Conservation (phyloP, 495 filamentous ascomycete species). For the Aspergillus bridgeri region DNA sequence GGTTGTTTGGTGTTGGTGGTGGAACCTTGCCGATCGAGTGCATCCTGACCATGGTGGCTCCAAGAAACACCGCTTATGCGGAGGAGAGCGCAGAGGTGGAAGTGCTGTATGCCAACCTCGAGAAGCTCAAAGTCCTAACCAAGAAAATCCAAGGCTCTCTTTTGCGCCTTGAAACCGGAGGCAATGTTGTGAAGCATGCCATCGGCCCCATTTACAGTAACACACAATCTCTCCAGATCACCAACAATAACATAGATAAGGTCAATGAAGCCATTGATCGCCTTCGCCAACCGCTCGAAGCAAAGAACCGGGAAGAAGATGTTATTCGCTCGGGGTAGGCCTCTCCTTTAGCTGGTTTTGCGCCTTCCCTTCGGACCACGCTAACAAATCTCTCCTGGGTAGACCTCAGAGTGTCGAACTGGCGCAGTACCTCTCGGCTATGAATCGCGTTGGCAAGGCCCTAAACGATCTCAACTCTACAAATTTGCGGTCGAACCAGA, state of each 20-base stretch:
- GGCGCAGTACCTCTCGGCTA: slow-evolving; percentile 78
- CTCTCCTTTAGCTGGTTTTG: neutral
- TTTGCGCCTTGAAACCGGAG: slow-evolving; percentile 77
- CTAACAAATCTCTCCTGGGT: neutral
- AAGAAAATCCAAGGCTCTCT: slow-evolving; percentile 92
- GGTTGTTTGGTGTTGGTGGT: slow-evolving; percentile 11
- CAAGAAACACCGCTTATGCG: slow-evolving; percentile 54
- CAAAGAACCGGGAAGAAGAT: slow-evolving; percentile 81
- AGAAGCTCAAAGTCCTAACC: slow-evolving; percentile 68
- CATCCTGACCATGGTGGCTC: slow-evolving; percentile 42
- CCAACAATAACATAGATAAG: slow-evolving; percentile 84
- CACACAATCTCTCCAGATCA: slow-evolving; percentile 79
- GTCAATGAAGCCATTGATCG: slow-evolving; percentile 83
- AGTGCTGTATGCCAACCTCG: slow-evolving; percentile 62
- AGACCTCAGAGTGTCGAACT: slow-evolving; percentile 78
- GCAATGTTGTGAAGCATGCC: slow-evolving; percentile 84
- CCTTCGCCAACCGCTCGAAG: slow-evolving; percentile 82
- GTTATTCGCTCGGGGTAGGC: slow-evolving; percentile 81
- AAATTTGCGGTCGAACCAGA: slow-evolving; percentile 87
- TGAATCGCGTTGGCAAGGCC: slow-evolving; percentile 82
- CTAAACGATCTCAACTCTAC: slow-evolving; percentile 76
- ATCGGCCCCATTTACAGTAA: slow-evolving; percentile 92
- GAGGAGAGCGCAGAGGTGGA: slow-evolving; percentile 72
- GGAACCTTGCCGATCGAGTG: slow-evolving; percentile 18
- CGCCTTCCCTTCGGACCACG: neutral